Conservation (phyloP, 768 basidiomycete species). For the Boletus rufocinnamomeus region DNA sequence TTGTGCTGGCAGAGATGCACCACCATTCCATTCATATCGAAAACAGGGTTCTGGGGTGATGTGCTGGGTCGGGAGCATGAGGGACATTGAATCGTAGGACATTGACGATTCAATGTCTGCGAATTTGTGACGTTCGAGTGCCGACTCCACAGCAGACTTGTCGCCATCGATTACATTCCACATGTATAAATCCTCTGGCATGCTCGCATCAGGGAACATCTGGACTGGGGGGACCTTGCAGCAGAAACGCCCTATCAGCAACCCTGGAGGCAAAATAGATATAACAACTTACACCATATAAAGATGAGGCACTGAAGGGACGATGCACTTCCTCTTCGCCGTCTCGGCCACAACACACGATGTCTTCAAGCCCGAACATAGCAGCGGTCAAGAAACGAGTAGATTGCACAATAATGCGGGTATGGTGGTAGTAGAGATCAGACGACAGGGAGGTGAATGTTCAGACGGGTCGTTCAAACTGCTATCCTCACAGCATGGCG, state of each 20-base stretch:
- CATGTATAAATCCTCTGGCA: too few species aligned
- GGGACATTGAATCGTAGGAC: too few species aligned
- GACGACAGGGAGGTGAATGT: too few species aligned
- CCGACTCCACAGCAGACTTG: not conserved
- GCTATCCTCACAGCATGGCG: not conserved
- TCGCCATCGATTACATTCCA: not conserved
- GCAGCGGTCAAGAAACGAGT: not conserved
- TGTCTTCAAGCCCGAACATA: not conserved
- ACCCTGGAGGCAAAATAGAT: not conserved
- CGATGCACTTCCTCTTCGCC: slow-evolving; percentile 1
- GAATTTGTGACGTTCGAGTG: not conserved
- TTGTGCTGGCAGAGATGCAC: not conserved
- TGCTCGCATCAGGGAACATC: too few species aligned
- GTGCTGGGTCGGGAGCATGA: too few species aligned
- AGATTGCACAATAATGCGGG: too few species aligned
- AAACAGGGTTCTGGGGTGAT: too few species aligned
- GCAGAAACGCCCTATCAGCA: slow-evolving; percentile 1
- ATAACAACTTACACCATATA: too few species aligned
- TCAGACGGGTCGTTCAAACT: not conserved
- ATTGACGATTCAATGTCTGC: not conserved
- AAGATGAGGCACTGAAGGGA: not conserved
- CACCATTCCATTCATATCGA: not conserved
- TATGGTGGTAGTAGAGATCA: not conserved
- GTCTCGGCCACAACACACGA: not conserved
- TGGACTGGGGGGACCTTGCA: not conserved